These are phyloP conservation scores for Vaucheria bursata DNA, from an alignment of 352 stramenopile species.

Conservation along the genomic window DNA sequence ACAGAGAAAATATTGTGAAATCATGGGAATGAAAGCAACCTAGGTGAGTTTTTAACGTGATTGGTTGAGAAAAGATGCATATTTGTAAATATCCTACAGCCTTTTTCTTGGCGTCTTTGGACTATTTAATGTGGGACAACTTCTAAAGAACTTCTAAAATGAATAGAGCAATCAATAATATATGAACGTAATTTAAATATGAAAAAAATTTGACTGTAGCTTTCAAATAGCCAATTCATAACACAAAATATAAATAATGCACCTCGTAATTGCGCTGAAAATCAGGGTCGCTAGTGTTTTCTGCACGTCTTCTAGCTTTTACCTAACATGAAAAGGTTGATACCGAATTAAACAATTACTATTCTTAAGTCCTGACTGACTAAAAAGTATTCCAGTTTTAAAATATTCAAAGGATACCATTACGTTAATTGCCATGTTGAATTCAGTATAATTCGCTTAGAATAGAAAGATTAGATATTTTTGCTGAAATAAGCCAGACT, in stretches of 20 bases:
- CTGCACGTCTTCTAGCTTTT: neutral
- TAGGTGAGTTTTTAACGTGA: too few species aligned
- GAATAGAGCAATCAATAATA: too few species aligned
- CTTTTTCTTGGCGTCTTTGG: too few species aligned
- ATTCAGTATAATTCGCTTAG: neutral
- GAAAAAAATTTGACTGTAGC: too few species aligned
- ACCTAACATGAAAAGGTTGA: neutral
- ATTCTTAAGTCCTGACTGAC: neutral
- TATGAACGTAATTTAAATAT: too few species aligned
- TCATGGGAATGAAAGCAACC: too few species aligned
- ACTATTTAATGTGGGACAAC: too few species aligned
- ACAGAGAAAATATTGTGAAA: too few species aligned
- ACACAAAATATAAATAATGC: neutral
- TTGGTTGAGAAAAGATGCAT: too few species aligned
- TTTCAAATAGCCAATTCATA: too few species aligned
- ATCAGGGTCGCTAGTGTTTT: neutral
- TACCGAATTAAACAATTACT: neutral
- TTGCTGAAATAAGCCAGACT: neutral
- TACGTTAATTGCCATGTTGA: neutral
- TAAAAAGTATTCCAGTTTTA: neutral
- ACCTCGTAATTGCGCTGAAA: conserved; percentile 12
- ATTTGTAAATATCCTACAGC: too few species aligned
- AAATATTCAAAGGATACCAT: neutral
- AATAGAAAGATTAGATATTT: neutral
- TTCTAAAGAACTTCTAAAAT: too few species aligned